Evolutionary conservation across 2,329 filamentous ascomycete genomes (phyloP).

Genomic region (Penicillium sp.): DNA sequence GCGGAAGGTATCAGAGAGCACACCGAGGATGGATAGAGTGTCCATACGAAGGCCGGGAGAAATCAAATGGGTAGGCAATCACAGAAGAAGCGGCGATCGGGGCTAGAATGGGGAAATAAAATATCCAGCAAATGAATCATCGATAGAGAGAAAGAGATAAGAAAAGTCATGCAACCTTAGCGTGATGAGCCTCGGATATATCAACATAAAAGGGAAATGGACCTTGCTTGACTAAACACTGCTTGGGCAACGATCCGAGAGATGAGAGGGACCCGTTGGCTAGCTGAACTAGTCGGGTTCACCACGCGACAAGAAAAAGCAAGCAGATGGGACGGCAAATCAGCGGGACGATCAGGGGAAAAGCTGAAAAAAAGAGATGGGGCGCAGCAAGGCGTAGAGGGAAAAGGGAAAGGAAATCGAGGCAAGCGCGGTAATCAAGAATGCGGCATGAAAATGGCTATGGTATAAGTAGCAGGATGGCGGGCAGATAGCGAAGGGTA

Average conservation of each 20-base stretch:
- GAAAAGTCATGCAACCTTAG: conserved; percentile 16
- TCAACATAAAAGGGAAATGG: conserved; percentile 16
- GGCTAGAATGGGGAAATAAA: conserved; percentile 1
- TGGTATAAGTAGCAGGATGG: conserved; percentile 10
- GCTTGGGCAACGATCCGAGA: conserved; percentile 9
- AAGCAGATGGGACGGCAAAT: conserved; percentile 17
- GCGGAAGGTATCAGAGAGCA: not conserved
- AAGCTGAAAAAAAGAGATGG: conserved; percentile 7
- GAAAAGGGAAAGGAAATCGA: not conserved
- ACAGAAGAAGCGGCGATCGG: conserved; percentile 4
- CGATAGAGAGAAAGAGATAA: not conserved
- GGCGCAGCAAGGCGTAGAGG: not conserved
- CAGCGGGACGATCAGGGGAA: conserved; percentile 6
- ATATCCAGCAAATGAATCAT: conserved; percentile 2
- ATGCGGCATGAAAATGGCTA: conserved; percentile 13
- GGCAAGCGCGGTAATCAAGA: conserved; percentile 22
- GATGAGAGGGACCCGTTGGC: conserved; percentile 4
- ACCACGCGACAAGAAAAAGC: conserved; percentile 17
- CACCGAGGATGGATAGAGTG: not conserved
- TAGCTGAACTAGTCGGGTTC: conserved; percentile 30
- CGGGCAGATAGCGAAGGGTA: conserved; percentile 13
- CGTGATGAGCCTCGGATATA: conserved; percentile 7
- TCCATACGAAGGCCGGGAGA: not conserved
- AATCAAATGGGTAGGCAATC: not conserved
- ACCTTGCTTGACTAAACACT: conserved; percentile 14